These are phyloP conservation scores for Plasmodium berghei DNA, from an alignment of 169 alveolate species.

Conservation along the genomic window DNA sequence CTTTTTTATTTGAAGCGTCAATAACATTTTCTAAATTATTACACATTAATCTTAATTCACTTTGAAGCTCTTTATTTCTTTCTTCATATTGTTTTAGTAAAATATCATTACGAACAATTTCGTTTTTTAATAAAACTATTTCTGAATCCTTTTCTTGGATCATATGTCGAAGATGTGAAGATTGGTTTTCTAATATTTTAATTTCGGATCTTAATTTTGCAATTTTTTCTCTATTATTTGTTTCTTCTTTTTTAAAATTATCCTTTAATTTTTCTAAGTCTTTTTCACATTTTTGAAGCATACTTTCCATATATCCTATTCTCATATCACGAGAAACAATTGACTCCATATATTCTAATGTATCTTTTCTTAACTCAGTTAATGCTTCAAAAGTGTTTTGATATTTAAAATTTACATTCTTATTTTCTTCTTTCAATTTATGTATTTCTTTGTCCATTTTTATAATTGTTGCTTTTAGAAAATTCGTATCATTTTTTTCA, in stretches of 20 bases:
- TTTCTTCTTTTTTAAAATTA: slow-evolving; percentile 38
- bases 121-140: slow-evolving; percentile 73
- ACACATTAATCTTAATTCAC: slow-evolving; percentile 70
- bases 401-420: slow-evolving; percentile 71
- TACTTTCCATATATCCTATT: slow-evolving; percentile 74
- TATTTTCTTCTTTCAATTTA: slow-evolving; percentile 72
- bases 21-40: slow-evolving; percentile 73
- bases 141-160: slow-evolving; percentile 75
- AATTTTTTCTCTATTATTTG: slow-evolving; percentile 25
- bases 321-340: slow-evolving; percentile 76
- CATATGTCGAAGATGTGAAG: slow-evolving; percentile 66
- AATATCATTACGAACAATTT: slow-evolving; percentile 64
- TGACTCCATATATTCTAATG: slow-evolving; percentile 76
- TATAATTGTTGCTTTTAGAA: slow-evolving; percentile 51
- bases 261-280: slow-evolving; percentile 57
- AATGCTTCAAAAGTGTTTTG: slow-evolving; percentile 73
- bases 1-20: slow-evolving; percentile 76
- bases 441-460: slow-evolving; percentile 68
- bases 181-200: slow-evolving; percentile 58
- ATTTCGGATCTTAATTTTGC: slow-evolving; percentile 50
- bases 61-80: slow-evolving; percentile 73
- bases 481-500: slow-evolving; percentile 24
- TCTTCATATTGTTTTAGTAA: slow-evolving; percentile 66
- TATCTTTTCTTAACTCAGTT: slow-evolving; percentile 74
- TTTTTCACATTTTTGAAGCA: slow-evolving; percentile 70